Evolutionary conservation across 176 grass and related monocot species (phyloP).

Genomic region (Phyllostachys edulis): DNA sequence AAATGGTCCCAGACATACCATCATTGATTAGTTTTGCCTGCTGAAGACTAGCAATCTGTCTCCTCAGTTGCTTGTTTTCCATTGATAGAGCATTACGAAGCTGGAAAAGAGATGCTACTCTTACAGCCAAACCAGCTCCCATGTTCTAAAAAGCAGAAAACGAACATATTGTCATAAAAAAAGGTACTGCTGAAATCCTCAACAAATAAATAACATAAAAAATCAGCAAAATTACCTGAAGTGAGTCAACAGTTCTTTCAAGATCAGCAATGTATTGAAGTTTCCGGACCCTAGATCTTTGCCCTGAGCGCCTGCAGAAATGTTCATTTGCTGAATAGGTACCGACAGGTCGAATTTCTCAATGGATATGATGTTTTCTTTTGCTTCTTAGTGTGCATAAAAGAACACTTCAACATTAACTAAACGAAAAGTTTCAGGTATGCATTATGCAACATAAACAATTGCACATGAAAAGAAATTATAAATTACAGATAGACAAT

Average conservation of each 20-base stretch:
- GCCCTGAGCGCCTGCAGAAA: constrained; percentile 79
- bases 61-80: constrained; percentile 82
- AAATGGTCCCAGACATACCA: constrained; percentile 27
- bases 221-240: constrained; percentile 59
- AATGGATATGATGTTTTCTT: not conserved
- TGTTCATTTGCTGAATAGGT: constrained; percentile 19
- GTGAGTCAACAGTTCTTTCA: constrained; percentile 77
- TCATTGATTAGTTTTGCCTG: constrained; percentile 79
- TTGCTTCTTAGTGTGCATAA: not conserved
- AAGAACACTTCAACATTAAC: constrained; percentile 8
- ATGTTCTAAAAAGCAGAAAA: constrained; percentile 57
- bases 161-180: constrained; percentile 4
- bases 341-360: not conserved
- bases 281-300: constrained; percentile 96
- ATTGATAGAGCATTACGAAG: constrained; percentile 68
- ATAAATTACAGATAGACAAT: not conserved
- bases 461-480: not conserved
- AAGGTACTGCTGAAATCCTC: constrained; percentile 5
- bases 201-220: constrained; percentile 25
- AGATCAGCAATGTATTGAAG: constrained; percentile 99
- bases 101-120: constrained; percentile 86
- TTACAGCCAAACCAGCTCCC: constrained; percentile 73
- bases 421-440: constrained; percentile 3
- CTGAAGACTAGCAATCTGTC: constrained; percentile 67
- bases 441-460: not conserved